phyloP scores from a whole-genome alignment of 2,329 filamentous ascomycete genomes.

The Dothideomycetidae sp. region DNA sequence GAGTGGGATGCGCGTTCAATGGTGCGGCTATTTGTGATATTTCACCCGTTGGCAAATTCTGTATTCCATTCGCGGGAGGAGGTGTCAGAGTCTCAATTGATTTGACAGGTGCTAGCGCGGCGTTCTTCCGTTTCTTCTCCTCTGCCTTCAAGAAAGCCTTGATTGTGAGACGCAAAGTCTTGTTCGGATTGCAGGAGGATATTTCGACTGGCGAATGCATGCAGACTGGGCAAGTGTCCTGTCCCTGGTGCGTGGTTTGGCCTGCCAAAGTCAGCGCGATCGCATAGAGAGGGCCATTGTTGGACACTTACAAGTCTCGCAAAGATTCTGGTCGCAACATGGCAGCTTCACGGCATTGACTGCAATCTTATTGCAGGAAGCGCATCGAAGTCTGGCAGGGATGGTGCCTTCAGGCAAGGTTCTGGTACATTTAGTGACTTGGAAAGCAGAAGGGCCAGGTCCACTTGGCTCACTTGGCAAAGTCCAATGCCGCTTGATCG shows the following conservation, averaged over 20 bases:
- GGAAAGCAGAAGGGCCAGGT: background rate
- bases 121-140: conserved; percentile 54
- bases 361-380: conserved; percentile 80
- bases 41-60: background rate
- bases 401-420: conserved; percentile 66
- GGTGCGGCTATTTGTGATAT: background rate
- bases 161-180: conserved; percentile 81
- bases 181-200: conserved; percentile 77
- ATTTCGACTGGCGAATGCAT: conserved; percentile 77
- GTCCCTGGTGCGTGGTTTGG: conserved; percentile 46
- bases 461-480: conserved; percentile 17
- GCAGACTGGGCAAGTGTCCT: conserved; percentile 73
- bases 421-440: conserved; percentile 31
- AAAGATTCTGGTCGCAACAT: conserved; percentile 92
- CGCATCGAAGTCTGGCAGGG: conserved; percentile 91
- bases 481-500: conserved; percentile 14
- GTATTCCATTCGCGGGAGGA: no score
- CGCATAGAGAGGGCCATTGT: background rate
- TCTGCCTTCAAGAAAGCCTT: conserved; percentile 81
- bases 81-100: no score
- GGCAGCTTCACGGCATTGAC: conserved; percentile 82
- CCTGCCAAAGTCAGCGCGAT: conserved; percentile 13
- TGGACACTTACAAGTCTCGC: conserved; percentile 59
- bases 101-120: conserved; percentile 16
- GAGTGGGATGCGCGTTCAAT: no score